Evolutionary conservation across 2,329 filamentous ascomycete species (phyloP).

Genomic region (Nectriaceae sp.): DNA sequence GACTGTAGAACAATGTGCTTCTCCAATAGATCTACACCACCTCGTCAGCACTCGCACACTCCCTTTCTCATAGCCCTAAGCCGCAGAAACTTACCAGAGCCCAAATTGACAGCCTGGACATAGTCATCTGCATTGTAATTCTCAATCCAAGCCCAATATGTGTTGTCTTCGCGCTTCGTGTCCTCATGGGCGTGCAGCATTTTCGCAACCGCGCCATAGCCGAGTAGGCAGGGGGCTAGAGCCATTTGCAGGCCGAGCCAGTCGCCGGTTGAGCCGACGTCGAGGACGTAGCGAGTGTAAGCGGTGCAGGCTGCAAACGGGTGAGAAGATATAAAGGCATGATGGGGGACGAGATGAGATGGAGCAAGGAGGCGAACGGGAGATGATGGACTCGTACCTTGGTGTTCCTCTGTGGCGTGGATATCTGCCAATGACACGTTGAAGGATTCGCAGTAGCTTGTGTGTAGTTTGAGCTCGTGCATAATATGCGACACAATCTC

Average conservation of each 20-base stretch:
- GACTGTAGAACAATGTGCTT: conserved; percentile 73
- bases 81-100: conserved; percentile 57
- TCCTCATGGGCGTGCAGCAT: conserved; percentile 65
- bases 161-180: conserved; percentile 66
- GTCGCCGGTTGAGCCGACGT: conserved; percentile 84
- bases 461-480: conserved; percentile 78
- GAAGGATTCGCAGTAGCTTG: conserved; percentile 80
- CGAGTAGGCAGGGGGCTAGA: conserved; percentile 84
- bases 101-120: conserved; percentile 67
- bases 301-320: conserved; percentile 67
- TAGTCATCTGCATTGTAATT: conserved; percentile 87
- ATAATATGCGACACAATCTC: conserved; percentile 75
- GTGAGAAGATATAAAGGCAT: conserved; percentile 2
- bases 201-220: conserved; percentile 78
- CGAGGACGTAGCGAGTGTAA: conserved; percentile 84
- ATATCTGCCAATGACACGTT: conserved; percentile 76
- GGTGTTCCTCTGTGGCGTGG: conserved; percentile 70
- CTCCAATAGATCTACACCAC: conserved; percentile 69
- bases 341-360: background rate
- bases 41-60: background rate
- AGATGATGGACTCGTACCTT: conserved; percentile 52
- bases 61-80: background rate
- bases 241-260: conserved; percentile 85
- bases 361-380: conserved; percentile 4
- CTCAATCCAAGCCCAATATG: conserved; percentile 88